Evolutionary conservation across 208 protist species (phyloP).

Genomic region (Leishmania guyanensis): DNA sequence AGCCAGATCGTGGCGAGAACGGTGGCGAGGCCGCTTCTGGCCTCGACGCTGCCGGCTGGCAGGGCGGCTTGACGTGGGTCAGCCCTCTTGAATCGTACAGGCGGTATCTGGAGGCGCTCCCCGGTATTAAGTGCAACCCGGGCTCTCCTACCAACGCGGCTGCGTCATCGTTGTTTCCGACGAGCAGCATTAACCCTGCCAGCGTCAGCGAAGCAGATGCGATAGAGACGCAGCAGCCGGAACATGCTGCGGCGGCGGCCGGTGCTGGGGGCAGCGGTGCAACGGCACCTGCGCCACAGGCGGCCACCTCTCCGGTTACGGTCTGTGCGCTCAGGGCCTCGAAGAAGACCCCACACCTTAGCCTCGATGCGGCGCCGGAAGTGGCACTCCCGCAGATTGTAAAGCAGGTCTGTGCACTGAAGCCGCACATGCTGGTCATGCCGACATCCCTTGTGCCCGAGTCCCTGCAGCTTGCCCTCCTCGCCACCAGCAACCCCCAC

Average conservation of each 20-base stretch:
- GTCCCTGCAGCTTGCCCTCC: constrained; percentile 54
- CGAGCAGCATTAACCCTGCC: not conserved
- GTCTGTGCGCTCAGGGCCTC: constrained; percentile 57
- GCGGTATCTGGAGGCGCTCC: constrained; percentile 16
- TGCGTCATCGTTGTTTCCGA: not conserved
- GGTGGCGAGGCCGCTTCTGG: not conserved
- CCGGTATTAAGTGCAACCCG: not conserved
- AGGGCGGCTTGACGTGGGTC: not conserved
- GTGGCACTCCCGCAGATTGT: constrained; percentile 57
- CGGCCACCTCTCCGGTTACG: constrained; percentile 32
- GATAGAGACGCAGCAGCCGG: not conserved
- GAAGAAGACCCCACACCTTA: constrained; percentile 47
- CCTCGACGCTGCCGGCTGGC: not conserved
- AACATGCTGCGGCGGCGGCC: not conserved
- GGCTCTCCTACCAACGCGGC: not conserved
- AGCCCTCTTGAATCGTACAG: constrained; percentile 7
- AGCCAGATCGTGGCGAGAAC: not conserved
- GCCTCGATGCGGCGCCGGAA: constrained; percentile 31
- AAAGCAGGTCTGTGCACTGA: constrained; percentile 56
- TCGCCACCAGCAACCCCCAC: constrained; percentile 61
- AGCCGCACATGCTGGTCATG: constrained; percentile 66
- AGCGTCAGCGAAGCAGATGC: not conserved
- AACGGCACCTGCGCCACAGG: not conserved
- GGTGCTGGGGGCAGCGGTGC: not conserved
- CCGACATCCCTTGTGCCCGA: constrained; percentile 42